phyloP scores from a whole-genome alignment of 208 protist genomes.

The Perkinsela sp. region DNA sequence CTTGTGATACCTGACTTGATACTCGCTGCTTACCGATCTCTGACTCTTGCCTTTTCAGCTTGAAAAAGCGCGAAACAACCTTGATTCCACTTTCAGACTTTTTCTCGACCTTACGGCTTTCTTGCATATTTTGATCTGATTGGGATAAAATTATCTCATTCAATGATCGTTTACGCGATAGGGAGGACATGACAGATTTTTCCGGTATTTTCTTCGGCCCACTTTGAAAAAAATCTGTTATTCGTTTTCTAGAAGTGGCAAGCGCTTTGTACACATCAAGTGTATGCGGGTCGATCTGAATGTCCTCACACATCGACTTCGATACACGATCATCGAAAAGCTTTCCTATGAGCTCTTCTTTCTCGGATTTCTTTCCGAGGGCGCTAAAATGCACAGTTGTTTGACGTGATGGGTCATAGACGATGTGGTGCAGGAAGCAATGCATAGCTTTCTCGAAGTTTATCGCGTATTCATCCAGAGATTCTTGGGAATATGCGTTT shows the following conservation, averaged over 20 bases:
- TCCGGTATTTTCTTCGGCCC: too few relatives aligned
- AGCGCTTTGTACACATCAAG: background rate
- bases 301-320: background rate
- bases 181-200: too few relatives aligned
- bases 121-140: background rate
- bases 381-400: conserved; percentile 15
- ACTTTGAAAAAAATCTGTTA: background rate
- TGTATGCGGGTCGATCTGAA: background rate
- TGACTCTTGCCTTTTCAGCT: background rate
- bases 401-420: conserved; percentile 30
- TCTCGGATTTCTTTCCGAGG: conserved; percentile 5
- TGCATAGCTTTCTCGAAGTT: conserved; percentile 31
- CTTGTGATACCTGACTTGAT: background rate
- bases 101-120: background rate
- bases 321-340: background rate
- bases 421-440: conserved; percentile 56
- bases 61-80: background rate
- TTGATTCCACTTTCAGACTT: background rate
- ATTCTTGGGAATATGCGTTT: conserved; percentile 20
- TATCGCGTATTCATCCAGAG: conserved; percentile 19
- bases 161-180: background rate
- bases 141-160: background rate
- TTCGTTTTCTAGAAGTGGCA: background rate
- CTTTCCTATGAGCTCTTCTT: background rate
- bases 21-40: background rate